Percentiles rank a stretch among this genome's conserved stretches.
These are phyloP conservation scores for Neofusicoccum sp. DNA, from an alignment of 2,329 filamentous ascomycete species.

Conservation along the genomic window DNA sequence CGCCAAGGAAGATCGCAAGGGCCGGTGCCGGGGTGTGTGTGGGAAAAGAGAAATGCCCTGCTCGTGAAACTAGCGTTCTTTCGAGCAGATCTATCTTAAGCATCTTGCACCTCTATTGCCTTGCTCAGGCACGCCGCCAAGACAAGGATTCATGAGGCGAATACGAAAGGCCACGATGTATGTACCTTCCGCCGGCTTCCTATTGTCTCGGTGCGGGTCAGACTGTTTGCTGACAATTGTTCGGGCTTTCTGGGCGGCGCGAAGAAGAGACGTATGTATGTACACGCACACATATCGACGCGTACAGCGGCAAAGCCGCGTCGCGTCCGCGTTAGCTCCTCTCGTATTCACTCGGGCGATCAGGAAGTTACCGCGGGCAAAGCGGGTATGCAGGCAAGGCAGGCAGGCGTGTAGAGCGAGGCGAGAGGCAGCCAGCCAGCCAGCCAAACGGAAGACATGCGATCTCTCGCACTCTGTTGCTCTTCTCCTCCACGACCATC, in stretches of 20 bases:
- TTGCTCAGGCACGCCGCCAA: neutral
- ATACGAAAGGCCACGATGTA: neutral
- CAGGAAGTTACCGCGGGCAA: neutral
- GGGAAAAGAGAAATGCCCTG: neutral
- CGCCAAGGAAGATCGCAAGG: neutral
- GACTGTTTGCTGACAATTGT: neutral
- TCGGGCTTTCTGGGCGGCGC: neutral
- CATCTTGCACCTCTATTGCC: neutral
- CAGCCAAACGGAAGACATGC: constrained; percentile 1
- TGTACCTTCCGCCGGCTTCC: neutral
- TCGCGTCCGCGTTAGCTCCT: neutral
- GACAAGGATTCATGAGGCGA: neutral
- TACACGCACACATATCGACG: neutral
- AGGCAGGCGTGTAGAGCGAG: too few relatives aligned
- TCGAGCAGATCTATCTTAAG: neutral
- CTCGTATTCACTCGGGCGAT: neutral
- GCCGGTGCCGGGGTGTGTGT: neutral
- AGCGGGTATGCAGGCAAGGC: neutral
- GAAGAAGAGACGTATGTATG: neutral
- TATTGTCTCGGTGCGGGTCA: neutral
- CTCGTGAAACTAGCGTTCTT: neutral
- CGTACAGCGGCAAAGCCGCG: neutral
- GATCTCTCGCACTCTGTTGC: neutral
- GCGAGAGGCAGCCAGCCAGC: neutral
- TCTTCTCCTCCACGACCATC: too few relatives aligned